These are phyloP conservation scores for Talaromyces atroroseus DNA, from an alignment of 2,329 filamentous ascomycete genomes.

Conservation along the genomic window DNA sequence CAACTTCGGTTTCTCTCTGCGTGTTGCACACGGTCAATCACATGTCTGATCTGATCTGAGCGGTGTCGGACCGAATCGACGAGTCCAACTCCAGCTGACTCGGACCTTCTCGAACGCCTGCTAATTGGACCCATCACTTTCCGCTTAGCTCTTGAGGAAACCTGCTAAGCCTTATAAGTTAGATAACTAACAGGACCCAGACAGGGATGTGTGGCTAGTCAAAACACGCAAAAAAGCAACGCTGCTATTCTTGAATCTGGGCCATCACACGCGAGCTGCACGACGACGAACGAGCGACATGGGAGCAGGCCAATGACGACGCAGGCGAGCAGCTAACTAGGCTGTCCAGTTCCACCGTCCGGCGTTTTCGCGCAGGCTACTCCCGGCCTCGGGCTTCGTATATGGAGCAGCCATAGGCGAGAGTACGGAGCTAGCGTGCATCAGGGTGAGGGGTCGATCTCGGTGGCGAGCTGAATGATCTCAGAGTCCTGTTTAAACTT, in stretches of 20 bases:
- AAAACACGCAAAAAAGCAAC: not conserved
- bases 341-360: not conserved
- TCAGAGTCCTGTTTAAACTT: too few relatives aligned
- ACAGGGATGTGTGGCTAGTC: not conserved
- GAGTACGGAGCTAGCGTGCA: not conserved
- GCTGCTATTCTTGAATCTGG: not conserved
- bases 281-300: not conserved
- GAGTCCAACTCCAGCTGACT: not conserved
- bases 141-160: not conserved
- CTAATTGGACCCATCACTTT: not conserved
- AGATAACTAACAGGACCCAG: not conserved
- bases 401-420: not conserved
- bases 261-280: not conserved
- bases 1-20: not conserved
- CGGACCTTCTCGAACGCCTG: not conserved
- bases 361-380: not conserved
- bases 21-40: not conserved
- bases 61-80: not conserved
- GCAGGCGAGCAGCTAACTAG: not conserved
- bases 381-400: not conserved
- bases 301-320: not conserved
- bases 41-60: not conserved
- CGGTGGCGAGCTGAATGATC: not conserved
- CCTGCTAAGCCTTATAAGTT: not conserved
- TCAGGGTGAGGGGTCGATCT: not conserved